Percentiles rank a stretch among this genome's conserved stretches.
These are phyloP conservation scores for Galerina marginata DNA, from an alignment of 768 basidiomycete genomes.

Conservation along the genomic window DNA sequence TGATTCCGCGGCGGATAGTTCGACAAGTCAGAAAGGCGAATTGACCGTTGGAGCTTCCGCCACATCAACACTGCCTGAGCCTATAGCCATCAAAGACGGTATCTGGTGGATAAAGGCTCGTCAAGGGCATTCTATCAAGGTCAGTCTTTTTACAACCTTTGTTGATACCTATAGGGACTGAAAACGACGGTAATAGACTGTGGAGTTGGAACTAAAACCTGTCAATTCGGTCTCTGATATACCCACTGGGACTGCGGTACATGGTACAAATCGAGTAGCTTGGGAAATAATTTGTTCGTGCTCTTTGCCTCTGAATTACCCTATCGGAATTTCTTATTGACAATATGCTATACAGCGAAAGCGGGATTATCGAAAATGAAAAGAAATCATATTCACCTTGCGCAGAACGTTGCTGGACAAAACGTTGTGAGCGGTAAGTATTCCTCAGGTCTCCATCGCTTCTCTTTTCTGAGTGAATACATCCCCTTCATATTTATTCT, in stretches of 20 bases:
- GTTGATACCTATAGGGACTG: neutral
- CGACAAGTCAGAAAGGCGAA: neutral
- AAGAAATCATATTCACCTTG: constrained; percentile 92
- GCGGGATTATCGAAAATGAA: constrained; percentile 84
- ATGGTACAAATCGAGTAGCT: constrained; percentile 73
- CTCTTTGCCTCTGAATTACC: neutral
- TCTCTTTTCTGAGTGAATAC: neutral
- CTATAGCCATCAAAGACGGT: constrained; percentile 28
- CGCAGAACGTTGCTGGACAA: constrained; percentile 72
- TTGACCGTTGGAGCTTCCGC: constrained; percentile 18
- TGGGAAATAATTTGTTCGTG: constrained; percentile 74
- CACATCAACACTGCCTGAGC: neutral
- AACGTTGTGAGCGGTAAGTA: constrained; percentile 77
- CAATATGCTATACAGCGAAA: constrained; percentile 45
- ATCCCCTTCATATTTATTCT: no score
- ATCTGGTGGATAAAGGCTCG: constrained; percentile 91
- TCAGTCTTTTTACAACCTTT: constrained; percentile 28
- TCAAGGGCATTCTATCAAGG: constrained; percentile 89
- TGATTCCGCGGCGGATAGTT: neutral
- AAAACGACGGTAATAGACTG: constrained; percentile 47
- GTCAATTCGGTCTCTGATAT: constrained; percentile 65
- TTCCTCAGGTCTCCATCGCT: neutral
- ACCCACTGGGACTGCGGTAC: constrained; percentile 74
- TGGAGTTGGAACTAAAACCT: constrained; percentile 70
- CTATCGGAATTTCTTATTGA: neutral